phyloP scores from a whole-genome alignment of 805 yeast genomes.

The Ogataea nitratoaversa region DNA sequence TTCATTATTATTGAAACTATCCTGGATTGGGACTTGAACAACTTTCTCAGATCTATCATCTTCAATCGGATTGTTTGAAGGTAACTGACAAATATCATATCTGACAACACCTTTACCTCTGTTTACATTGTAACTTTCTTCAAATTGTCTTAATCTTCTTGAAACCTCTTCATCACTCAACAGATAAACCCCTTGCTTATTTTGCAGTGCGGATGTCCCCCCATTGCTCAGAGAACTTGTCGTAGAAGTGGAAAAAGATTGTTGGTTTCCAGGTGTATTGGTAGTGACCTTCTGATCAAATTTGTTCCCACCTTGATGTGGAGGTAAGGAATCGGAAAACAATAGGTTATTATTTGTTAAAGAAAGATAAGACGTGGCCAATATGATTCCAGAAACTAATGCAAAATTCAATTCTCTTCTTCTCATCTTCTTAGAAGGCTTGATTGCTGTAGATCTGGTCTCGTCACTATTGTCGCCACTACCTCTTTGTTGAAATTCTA shows the following conservation, averaged over 20 bases:
- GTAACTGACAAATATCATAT: constrained; percentile 84
- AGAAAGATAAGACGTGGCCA: constrained; percentile 32
- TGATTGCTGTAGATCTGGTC: constrained; percentile 5
- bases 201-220: constrained; percentile 34
- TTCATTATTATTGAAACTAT: constrained; percentile 45
- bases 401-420: constrained; percentile 28
- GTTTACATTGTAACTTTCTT: constrained; percentile 75
- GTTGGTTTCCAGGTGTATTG: constrained; percentile 11
- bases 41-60: constrained; percentile 87
- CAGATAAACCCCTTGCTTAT: constrained; percentile 53
- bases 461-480: constrained; percentile 1
- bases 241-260: constrained; percentile 37
- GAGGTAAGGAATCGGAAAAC: constrained; percentile 27
- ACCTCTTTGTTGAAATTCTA: constrained; percentile 4
- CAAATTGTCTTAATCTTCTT: constrained; percentile 59
- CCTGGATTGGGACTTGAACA: constrained; percentile 69
- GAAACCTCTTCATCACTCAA: constrained; percentile 71
- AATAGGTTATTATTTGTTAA: constrained; percentile 23
- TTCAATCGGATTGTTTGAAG: constrained; percentile 91
- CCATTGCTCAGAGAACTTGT: constrained; percentile 37
- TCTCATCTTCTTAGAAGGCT: constrained; percentile 22
- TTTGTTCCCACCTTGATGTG: constrained; percentile 9
- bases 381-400: constrained; percentile 29
- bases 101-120: constrained; percentile 85
- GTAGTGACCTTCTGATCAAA: constrained; percentile 9